These are phyloP conservation scores for Candida sphagnicola DNA, from an alignment of 805 yeast species.

Conservation along the genomic window DNA sequence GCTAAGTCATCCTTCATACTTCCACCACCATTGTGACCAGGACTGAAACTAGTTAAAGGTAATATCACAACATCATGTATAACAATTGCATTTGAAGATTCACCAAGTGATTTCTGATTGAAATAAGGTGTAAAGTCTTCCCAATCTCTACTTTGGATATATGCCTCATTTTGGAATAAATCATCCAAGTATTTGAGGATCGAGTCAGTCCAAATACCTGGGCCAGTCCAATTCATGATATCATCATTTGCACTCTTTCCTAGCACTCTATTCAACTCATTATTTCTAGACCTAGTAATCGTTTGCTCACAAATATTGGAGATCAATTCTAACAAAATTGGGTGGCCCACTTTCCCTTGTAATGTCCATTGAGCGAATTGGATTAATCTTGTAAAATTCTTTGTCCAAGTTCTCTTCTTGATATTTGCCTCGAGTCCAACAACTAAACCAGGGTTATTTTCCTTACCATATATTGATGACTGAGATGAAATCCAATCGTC, in stretches of 20 bases:
- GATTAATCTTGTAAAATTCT: conserved; percentile 88
- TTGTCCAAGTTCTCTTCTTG: conserved; percentile 89
- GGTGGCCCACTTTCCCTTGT: conserved; percentile 87
- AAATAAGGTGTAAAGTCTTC: conserved; percentile 26
- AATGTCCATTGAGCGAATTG: conserved; percentile 98
- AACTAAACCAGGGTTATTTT: conserved; percentile 62
- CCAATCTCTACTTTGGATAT: conserved; percentile 12
- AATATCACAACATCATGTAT: conserved; percentile 67
- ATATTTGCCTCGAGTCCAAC: conserved; percentile 97
- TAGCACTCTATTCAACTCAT: conserved; percentile 41
- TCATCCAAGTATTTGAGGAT: conserved; percentile 64
- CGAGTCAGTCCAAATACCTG: conserved; percentile 89
- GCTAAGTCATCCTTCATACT: conserved; percentile 68
- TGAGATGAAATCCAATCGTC: conserved; percentile 65
- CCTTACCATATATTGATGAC: conserved; percentile 20
- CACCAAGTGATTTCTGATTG: conserved; percentile 56
- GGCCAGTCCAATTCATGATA: conserved; percentile 94
- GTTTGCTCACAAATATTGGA: conserved; percentile 77
- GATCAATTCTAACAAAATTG: conserved; percentile 76
- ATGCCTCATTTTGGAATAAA: conserved; percentile 25
- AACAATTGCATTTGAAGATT: conserved; percentile 49
- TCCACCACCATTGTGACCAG: conserved; percentile 82
- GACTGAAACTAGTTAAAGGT: conserved; percentile 70
- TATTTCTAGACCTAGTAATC: conserved; percentile 46
- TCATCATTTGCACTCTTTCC: conserved; percentile 70